These are phyloP conservation scores for Aechmea fasciata DNA, from an alignment of 176 grass and related monocot species.

Conservation along the genomic window DNA sequence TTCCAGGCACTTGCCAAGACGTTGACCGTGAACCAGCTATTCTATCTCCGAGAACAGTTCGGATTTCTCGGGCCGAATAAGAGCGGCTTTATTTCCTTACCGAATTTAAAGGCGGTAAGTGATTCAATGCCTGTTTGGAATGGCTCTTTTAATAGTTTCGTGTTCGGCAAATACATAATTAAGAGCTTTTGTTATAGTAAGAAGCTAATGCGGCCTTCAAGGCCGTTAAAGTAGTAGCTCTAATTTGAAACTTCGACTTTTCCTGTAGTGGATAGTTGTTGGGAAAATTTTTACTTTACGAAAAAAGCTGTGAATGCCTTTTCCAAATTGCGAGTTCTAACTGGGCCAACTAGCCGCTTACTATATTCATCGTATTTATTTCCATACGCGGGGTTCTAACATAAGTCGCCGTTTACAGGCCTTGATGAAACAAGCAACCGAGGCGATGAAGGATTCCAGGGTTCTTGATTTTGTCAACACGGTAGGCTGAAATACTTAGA, in stretches of 20 bases:
- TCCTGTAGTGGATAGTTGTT: too few relatives aligned
- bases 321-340: too few relatives aligned
- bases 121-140: neutral
- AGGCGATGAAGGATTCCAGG: conserved; percentile 93
- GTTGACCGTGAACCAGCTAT: conserved; percentile 67
- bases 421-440: conserved; percentile 81
- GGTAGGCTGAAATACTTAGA: conserved; percentile 24
- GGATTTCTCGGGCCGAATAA: conserved; percentile 83
- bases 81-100: conserved; percentile 84
- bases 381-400: neutral
- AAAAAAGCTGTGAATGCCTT: too few relatives aligned
- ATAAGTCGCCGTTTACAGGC: conserved; percentile 27
- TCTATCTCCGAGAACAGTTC: conserved; percentile 88
- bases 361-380: neutral
- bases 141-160: too few relatives aligned
- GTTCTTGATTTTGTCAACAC: conserved; percentile 92
- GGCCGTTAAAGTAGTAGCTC: too few relatives aligned
- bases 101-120: conserved; percentile 87
- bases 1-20: conserved; percentile 92
- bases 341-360: neutral
- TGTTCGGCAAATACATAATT: too few relatives aligned
- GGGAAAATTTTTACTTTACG: too few relatives aligned
- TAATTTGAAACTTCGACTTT: too few relatives aligned
- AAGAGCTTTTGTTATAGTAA: too few relatives aligned
- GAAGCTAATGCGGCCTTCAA: too few relatives aligned